These are phyloP conservation scores for Prunus davidiana DNA, from an alignment of 306 rosid genomes.

Conservation along the genomic window DNA sequence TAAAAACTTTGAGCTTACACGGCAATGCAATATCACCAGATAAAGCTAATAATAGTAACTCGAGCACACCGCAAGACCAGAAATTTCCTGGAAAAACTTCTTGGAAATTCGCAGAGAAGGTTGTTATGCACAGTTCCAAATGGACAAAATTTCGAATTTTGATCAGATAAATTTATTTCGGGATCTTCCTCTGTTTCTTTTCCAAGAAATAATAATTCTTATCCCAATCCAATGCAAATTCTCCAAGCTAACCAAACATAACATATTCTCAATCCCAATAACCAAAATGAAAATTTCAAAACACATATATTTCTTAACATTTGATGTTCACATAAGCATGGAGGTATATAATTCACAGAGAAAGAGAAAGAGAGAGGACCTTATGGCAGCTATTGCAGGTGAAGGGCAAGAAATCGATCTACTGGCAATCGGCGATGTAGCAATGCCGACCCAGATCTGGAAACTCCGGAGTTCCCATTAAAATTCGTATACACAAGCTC, in stretches of 20 bases:
- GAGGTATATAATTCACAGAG: not conserved
- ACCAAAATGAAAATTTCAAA: not conserved
- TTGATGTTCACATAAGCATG: not conserved
- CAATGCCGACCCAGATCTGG: conserved; percentile 94
- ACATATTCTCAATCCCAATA: not conserved
- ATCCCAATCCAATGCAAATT: not conserved
- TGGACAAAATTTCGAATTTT: not conserved
- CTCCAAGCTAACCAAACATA: conserved; percentile 9
- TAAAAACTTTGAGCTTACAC: not conserved
- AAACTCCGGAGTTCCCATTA: conserved; percentile 93
- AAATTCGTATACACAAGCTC: not conserved
- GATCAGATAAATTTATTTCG: not conserved
- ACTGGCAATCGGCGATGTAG: conserved; percentile 58
- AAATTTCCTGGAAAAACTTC: not conserved
- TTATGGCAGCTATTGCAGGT: conserved; percentile 80
- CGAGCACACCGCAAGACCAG: not conserved
- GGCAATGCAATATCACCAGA: not conserved
- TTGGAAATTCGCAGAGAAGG: not conserved
- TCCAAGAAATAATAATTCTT: not conserved
- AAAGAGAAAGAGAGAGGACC: conserved; percentile 30
- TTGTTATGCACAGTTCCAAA: not conserved
- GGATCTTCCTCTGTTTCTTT: not conserved
- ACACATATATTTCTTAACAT: not conserved
- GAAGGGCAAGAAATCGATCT: conserved; percentile 88
- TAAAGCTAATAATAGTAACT: not conserved